Evolutionary conservation across 75 land plant genomes (phyloP), one percentile per base, ranked within the genome.

Genomic region (Picea sitchensis): DNA sequence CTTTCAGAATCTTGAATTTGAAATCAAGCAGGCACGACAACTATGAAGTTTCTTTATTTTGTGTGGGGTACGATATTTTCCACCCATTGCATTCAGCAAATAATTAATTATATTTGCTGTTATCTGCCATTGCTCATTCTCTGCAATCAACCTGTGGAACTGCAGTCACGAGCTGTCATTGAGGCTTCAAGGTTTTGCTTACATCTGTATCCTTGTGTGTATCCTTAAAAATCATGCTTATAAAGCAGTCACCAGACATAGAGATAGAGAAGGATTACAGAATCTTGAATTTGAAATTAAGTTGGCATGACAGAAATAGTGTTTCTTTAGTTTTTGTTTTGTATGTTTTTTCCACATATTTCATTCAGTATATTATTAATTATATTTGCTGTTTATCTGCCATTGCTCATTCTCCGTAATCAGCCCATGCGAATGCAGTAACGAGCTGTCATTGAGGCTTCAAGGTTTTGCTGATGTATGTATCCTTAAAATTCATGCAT

Each of bases 181-280:
- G 81, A 77, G 85, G 82, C 76, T 65, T 82, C 76, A 73, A 80
- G 86, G 30, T 77, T 76, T 76, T 41, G 32, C 68, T 81, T 59
- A 5, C 69, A 61, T 26, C 84, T 82, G 89, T 90, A 90, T 90
- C 92, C 92, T 86, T 80, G 80, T 78, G 32, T 84, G 90, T 90
- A 90, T 90, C 92, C 92, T 90, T 85, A 1, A 61, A 73, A 41
- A 17, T 71, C 54, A n/a, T 71, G 54, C n/a, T 2, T 18, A 1
- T 69, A 18, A 21, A 71, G 44, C 41, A 51, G 56, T 51, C 65
- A 26, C 11, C 1, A 14, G 58, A 18, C 18, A 31, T 51, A 57
- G 61, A 57, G 20, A 58, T 11, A 9, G 23, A 47, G 34, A 21
- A 58, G 32, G 34, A 11, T 58, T 31, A 41, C 13, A 58, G 61